Conservation (phyloP, 768 basidiomycete species). For the Fomitopsis serialis region DNA sequence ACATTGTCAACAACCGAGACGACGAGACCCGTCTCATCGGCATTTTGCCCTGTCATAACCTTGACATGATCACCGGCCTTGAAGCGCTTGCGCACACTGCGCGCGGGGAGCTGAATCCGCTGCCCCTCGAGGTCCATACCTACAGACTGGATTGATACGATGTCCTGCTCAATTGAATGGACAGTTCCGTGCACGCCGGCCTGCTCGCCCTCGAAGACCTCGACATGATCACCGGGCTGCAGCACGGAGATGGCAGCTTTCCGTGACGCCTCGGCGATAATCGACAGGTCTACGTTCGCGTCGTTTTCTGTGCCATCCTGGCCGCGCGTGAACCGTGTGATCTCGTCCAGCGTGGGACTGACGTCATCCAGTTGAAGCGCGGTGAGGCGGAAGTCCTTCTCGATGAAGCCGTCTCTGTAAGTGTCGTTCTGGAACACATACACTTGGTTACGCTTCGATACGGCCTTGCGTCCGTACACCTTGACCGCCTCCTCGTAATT, state of each 20-base stretch:
- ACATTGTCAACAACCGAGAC: conserved; percentile 87
- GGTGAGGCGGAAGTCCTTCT: conserved; percentile 89
- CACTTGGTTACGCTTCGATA: conserved; percentile 66
- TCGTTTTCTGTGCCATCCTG: conserved; percentile 68
- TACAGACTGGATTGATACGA: conserved; percentile 77
- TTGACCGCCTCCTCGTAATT: conserved; percentile 89
- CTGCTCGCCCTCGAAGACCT: conserved; percentile 97
- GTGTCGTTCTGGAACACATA: conserved; percentile 92
- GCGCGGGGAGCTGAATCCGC: conserved; percentile 79
- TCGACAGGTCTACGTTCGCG: conserved; percentile 75
- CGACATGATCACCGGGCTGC: conserved; percentile 97
- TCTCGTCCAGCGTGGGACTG: conserved; percentile 94
- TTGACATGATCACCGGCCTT: conserved; percentile 98
- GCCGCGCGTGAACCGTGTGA: conserved; percentile 80
- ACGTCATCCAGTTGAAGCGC: conserved; percentile 81
- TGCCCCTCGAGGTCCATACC: conserved; percentile 84
- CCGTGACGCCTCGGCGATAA: conserved; percentile 88
- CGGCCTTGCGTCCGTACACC: conserved; percentile 74
- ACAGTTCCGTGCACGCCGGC: conserved; percentile 90
- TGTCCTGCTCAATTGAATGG: conserved; percentile 81
- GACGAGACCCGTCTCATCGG: conserved; percentile 93
- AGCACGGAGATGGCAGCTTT: conserved; percentile 89
- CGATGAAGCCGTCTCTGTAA: conserved; percentile 90
- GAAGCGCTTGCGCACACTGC: conserved; percentile 91
- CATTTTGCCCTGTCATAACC: conserved; percentile 93